These are phyloP conservation scores for Pachyrhizus erosus DNA, from an alignment of 306 rosid genomes.

Conservation along the genomic window DNA sequence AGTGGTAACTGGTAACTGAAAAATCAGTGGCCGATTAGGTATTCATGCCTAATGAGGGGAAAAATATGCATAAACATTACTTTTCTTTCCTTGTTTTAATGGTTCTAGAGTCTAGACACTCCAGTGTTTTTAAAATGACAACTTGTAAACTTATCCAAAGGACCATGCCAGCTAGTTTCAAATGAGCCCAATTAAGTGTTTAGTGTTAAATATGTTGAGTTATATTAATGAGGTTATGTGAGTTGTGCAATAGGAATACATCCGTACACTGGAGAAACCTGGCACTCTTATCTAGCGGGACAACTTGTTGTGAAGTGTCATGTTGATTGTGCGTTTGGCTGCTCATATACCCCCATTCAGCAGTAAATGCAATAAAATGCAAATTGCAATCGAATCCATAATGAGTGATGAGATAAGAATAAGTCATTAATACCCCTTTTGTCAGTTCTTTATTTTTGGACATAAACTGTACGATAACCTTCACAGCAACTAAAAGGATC, in stretches of 20 bases:
- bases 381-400: not conserved
- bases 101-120: not conserved
- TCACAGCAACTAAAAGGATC: too few relatives aligned
- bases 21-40: not conserved
- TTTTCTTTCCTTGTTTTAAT: not conserved
- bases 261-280: not conserved
- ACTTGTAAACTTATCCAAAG: not conserved
- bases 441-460: slow-evolving; percentile 7
- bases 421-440: not conserved
- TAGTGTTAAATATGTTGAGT: slow-evolving; percentile 15
- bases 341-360: not conserved
- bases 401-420: not conserved
- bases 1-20: not conserved
- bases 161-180: not conserved
- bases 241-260: not conserved
- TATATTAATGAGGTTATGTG: not conserved
- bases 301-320: not conserved
- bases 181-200: not conserved
- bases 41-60: not conserved
- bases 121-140: not conserved
- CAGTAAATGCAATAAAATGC: slow-evolving; percentile 25
- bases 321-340: not conserved
- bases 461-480: not conserved
- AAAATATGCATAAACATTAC: not conserved
- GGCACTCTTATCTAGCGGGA: not conserved